These are phyloP conservation scores for Rhododendron mucronatum DNA, from an alignment of 148 eudicot species.

Conservation along the genomic window DNA sequence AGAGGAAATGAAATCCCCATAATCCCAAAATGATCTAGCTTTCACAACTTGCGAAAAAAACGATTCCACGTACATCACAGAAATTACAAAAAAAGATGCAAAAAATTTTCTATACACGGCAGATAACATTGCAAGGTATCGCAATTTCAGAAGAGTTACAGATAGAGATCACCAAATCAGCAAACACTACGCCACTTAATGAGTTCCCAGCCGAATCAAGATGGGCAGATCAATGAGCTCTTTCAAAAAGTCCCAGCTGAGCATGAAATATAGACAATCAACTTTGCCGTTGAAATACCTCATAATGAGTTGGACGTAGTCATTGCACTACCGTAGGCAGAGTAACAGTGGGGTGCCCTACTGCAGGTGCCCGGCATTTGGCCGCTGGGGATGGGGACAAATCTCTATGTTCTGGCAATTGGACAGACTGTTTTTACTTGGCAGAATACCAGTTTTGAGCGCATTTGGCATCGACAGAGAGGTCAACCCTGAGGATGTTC, in stretches of 20 bases:
- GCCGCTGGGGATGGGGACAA: background rate
- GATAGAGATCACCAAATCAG: background rate
- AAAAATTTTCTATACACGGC: background rate
- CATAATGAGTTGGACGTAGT: background rate
- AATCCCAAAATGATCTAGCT: background rate
- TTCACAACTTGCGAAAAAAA: background rate
- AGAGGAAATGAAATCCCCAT: background rate
- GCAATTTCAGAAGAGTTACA: background rate
- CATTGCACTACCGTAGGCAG: background rate
- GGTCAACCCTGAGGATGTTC: slow-evolving; percentile 69
- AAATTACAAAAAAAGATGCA: background rate
- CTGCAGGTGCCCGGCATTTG: background rate
- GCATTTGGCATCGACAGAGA: slow-evolving; percentile 84
- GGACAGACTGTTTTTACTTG: slow-evolving; percentile 32
- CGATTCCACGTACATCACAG: background rate
- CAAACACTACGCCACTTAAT: background rate
- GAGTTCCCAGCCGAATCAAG: background rate
- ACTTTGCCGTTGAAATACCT: background rate
- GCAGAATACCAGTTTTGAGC: slow-evolving; percentile 90
- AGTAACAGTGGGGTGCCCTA: background rate
- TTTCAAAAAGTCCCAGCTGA: background rate
- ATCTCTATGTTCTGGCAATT: background rate
- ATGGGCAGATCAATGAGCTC: background rate
- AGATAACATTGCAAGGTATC: background rate
- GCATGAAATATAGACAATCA: background rate